Evolutionary conservation across 495 filamentous ascomycete species (phyloP).

Genomic region (Tuber magnatum): DNA sequence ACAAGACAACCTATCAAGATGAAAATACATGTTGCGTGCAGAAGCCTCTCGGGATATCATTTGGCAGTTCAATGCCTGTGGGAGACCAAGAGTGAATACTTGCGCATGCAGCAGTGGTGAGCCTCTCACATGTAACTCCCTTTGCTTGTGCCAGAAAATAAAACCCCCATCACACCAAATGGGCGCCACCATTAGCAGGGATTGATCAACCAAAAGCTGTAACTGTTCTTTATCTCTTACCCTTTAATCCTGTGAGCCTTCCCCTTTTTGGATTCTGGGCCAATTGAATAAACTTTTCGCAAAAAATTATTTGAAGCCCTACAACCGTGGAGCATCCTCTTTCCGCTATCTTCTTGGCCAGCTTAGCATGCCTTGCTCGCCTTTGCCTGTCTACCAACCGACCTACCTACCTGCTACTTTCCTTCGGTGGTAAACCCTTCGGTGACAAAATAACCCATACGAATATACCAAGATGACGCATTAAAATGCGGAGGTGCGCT

Average conservation of each 20-base stretch:
- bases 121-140: not conserved
- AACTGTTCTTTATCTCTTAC: not conserved
- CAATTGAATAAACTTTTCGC: not conserved
- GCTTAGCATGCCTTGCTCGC: not conserved
- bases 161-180: not conserved
- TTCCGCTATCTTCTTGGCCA: not conserved
- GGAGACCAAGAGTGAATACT: not conserved
- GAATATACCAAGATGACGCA: not conserved
- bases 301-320: not conserved
- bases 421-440: constrained; percentile 2
- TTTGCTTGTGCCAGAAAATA: not conserved
- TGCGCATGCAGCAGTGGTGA: constrained; percentile 2
- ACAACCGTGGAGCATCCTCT: not conserved
- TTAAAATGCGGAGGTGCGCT: constrained; percentile 4
- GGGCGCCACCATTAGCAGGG: not conserved
- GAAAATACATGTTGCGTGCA: constrained; percentile 1
- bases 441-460: constrained; percentile 1
- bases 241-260: not conserved
- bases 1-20: not conserved
- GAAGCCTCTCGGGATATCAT: not conserved
- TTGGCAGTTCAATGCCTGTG: not conserved
- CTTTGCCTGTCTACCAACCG: not conserved
- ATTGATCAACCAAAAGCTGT: not conserved
- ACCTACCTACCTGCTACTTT: not conserved
- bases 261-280: not conserved